Conservation (phyloP, 495 filamentous ascomycete species). For the Podospora sp. region DNA sequence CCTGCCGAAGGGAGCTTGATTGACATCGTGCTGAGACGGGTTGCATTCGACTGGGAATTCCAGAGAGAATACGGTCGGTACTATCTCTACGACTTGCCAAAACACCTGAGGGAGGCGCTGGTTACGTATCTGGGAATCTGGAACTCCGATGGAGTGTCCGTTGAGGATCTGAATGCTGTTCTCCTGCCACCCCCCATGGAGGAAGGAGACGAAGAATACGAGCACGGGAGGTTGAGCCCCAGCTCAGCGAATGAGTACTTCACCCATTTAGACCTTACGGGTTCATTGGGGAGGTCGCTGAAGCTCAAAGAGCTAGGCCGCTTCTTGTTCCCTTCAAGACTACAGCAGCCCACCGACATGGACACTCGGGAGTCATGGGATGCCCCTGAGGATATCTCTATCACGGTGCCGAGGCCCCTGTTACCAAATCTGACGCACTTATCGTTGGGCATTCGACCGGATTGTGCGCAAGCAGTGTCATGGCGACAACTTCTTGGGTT, state of each 20-base stretch:
- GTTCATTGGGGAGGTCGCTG: slow-evolving; percentile 61
- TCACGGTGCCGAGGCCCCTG: slow-evolving; percentile 36
- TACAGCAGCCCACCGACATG: not conserved
- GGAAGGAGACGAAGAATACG: slow-evolving; percentile 30
- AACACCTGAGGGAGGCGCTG: slow-evolving; percentile 60
- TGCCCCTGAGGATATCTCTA: slow-evolving; percentile 26
- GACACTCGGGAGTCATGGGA: slow-evolving; percentile 47
- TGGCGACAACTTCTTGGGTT: slow-evolving; percentile 71
- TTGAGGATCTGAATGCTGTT: slow-evolving; percentile 45
- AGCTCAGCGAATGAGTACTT: slow-evolving; percentile 51
- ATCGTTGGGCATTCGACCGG: slow-evolving; percentile 53
- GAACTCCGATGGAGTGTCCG: slow-evolving; percentile 46
- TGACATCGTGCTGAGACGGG: slow-evolving; percentile 58
- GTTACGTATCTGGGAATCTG: slow-evolving; percentile 64
- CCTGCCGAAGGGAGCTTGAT: slow-evolving; percentile 56
- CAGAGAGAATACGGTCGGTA: slow-evolving; percentile 67
- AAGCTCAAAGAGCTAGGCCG: slow-evolving; percentile 62
- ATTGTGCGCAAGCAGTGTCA: slow-evolving; percentile 41
- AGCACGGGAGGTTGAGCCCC: slow-evolving; percentile 32
- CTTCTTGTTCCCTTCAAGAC: slow-evolving; percentile 44
- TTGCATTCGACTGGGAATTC: slow-evolving; percentile 71
- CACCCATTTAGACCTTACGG: slow-evolving; percentile 63
- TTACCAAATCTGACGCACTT: slow-evolving; percentile 58
- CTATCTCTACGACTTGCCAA: slow-evolving; percentile 65
- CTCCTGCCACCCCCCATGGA: slow-evolving; percentile 29